Evolutionary conservation across 148 eudicot genomes (phyloP), one percentile per base, ranked within the genome.

Genomic region (Mesembryanthemum crystallinum): DNA sequence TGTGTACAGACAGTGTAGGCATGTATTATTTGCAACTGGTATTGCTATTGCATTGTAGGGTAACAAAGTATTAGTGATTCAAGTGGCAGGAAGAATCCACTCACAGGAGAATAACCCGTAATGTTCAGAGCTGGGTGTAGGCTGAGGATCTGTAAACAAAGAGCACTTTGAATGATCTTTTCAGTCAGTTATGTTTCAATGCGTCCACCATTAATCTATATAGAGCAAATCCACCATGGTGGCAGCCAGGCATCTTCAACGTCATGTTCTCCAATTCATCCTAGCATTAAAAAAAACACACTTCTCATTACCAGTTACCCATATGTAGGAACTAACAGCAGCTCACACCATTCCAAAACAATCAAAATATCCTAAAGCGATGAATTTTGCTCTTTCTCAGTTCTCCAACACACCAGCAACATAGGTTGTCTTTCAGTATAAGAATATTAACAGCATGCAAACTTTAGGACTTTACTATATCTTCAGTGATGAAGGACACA

Each of bases 211-310:
- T 89, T 79, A 88, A 81, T 76, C 78, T 83, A 57, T 90, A 95
- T 60, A 95, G 94, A 45, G 92, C 94, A 72, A 77, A 87, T 60
- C 97, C 99, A 60, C 99, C 97, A 83, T 85, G 94, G 83, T 95
- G 99, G 80, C 99, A 95, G 69, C 99, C 99, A 73, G 99, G 97
- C 99, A 95, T 95, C 79, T 90, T 89, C 43, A 84, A 73, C 47
- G 91, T 78, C 87, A 88, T 72, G 51, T 43, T 87, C 79, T 82
- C 88, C 80, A 95, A 69, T n/a, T 95, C 91, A 72, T 79, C 84
- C 99, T 95, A 90, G 68, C 21, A 78, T 65, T 47, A 74, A 42
- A 70, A 64, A 79, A 74, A 42, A 70, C 60, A 79, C 71, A 81
- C 39, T 27, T 28, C 12, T 49, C 21, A 32, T 72, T 73, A 15